Conservation (phyloP, 768 basidiomycete genomes). For the Leccinum incarnatum region DNA sequence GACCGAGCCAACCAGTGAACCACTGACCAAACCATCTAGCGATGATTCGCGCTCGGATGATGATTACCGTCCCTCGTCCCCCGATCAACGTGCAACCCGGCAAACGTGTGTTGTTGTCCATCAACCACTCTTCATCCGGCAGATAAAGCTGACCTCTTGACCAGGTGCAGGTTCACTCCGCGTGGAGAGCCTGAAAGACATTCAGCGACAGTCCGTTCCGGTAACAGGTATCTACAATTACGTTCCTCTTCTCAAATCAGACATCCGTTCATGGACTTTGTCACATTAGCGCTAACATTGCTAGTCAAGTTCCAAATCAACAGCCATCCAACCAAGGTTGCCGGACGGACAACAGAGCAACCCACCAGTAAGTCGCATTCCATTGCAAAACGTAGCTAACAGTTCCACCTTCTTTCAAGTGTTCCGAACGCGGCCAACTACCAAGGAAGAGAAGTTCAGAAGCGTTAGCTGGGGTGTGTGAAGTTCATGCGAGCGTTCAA, state of each 20-base stretch:
- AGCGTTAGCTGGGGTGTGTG: not conserved
- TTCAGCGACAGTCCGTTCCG: fast-evolving
- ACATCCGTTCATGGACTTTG: not conserved
- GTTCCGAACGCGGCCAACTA: not conserved
- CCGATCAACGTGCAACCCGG: not conserved
- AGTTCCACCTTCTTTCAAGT: not conserved
- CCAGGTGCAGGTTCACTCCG: conserved; percentile 1
- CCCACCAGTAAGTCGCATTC: conserved; percentile 5
- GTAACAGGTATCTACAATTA: conserved; percentile 3
- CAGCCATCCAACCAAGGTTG: not conserved
- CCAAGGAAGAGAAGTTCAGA: not conserved
- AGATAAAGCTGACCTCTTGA: not conserved
- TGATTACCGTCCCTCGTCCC: not conserved
- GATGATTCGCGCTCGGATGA: not conserved
- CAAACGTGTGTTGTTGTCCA: conserved; percentile 1
- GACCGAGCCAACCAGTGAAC: conserved; percentile 1
- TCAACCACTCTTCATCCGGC: not conserved
- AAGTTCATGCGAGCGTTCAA: not conserved
- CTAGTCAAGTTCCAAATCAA: not conserved
- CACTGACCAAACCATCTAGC: not conserved
- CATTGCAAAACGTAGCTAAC: not conserved
- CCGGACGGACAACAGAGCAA: not conserved
- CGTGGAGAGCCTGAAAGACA: not conserved
- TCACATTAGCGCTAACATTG: not conserved
- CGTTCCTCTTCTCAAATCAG: not conserved